These are phyloP conservation scores for Clarireedia homoeocarpa DNA, from an alignment of 2,329 filamentous ascomycete genomes.

Conservation along the genomic window DNA sequence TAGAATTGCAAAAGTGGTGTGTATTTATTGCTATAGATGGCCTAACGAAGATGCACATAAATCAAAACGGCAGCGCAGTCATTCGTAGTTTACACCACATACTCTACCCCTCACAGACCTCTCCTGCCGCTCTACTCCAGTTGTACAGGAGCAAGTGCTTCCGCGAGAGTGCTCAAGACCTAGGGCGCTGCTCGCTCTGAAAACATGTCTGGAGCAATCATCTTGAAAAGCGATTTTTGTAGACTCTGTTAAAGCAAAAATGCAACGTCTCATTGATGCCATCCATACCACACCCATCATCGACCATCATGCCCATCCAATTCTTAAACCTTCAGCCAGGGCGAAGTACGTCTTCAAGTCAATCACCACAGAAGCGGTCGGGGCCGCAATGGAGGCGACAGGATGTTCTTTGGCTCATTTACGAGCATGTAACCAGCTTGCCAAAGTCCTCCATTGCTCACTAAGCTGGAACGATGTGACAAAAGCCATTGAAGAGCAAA, in stretches of 20 bases:
- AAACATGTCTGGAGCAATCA: neutral
- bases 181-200: neutral
- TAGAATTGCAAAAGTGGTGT: neutral
- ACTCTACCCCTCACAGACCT: neutral
- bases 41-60: neutral
- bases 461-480: slow-evolving; percentile 51
- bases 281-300: slow-evolving; percentile 55
- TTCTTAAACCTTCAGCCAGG: slow-evolving; percentile 46
- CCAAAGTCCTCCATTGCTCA: slow-evolving; percentile 54
- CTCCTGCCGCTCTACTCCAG: neutral
- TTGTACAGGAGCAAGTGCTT: no score
- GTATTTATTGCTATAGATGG: neutral
- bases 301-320: slow-evolving; percentile 66
- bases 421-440: slow-evolving; percentile 61
- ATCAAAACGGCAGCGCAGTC: neutral
- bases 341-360: slow-evolving; percentile 44
- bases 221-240: neutral
- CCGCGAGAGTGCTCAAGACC: neutral
- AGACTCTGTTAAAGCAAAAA: neutral
- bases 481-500: slow-evolving; percentile 19
- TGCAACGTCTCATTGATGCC: slow-evolving; percentile 22
- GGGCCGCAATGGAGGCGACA: slow-evolving; percentile 55
- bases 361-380: slow-evolving; percentile 66
- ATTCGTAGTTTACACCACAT: neutral
- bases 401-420: slow-evolving; percentile 59